Base-by-base conservation (phyloP, 345 rosid genomes). In the Eucalyptus camaldulensis region DNA sequence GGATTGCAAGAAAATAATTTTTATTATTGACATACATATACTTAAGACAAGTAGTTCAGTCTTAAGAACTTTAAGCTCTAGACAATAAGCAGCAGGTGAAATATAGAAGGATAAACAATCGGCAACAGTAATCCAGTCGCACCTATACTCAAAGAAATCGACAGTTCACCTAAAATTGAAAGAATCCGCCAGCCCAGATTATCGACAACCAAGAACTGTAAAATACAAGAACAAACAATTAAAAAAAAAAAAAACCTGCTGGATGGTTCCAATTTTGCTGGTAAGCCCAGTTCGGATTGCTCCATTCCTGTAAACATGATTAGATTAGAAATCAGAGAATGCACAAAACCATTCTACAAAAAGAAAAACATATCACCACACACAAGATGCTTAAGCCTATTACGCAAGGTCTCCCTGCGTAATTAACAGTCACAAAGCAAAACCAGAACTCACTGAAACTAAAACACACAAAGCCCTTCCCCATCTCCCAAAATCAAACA, bases 261-360 rank as follows among this genome's bases (percentile, higher is more conserved):
- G 91, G 91, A 87, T 94, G 91, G 54, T 92, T 90, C 92, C 93
- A 94, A 90, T 92, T 92, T 92, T 95, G 98, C 43, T 95, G 97
- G 91, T 95, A 92, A 49, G 89, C 93, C 95, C 95, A 96, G 91
- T 94, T 94, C 37, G 92, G 90, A 89, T 94, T 96, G 87, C 88
- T 86, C 98, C 98, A 96, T 89, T 96, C 99, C 99, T 97, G 90
- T 40, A 81, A 17, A 72, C 49, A 6, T 40, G 53, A 51, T 31
- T 37, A n/a, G 51, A n/a, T 50, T 49, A 31, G 54, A 31, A 45
- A 31, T 72, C 58, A 51, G 50, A 33, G 33, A 88, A 47, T 7
- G 86, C 22, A 47, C 89, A 88, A 40, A 72, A n/a, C 81, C 81
- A 72, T 72, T 33, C 45, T 19, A 17, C 37, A 54, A 21, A 49